Conservation (phyloP, 176 grass and related monocot species). For the Paspalum vaginatum region DNA sequence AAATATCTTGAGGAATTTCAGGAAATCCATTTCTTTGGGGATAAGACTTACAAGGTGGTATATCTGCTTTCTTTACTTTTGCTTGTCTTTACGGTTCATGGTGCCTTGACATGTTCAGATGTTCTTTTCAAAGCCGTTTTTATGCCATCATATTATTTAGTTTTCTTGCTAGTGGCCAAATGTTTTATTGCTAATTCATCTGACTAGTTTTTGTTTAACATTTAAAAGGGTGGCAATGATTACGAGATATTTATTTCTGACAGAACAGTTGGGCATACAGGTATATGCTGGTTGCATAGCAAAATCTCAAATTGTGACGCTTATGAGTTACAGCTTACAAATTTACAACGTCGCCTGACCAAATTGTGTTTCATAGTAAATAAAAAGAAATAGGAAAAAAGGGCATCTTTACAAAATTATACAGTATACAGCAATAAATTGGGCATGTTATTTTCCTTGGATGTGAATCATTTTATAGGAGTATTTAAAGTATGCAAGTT, state of each 20-base stretch:
- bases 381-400: too few relatives aligned
- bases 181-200: neutral
- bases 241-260: slow-evolving; percentile 89
- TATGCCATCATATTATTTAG: neutral
- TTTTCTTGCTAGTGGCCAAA: neutral
- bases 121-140: neutral
- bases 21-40: slow-evolving; percentile 97
- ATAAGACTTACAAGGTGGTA: slow-evolving; percentile 92
- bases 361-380: too few relatives aligned
- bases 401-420: too few relatives aligned
- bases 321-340: neutral
- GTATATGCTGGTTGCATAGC: slow-evolving; percentile 42
- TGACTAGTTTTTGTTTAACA: slow-evolving; percentile 7
- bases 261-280: slow-evolving; percentile 87
- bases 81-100: neutral
- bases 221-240: slow-evolving; percentile 87
- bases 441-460: too few relatives aligned
- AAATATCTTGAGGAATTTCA: slow-evolving; percentile 91
- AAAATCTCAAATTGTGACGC: slow-evolving; percentile 16
- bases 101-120: neutral
- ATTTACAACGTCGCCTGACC: neutral
- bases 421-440: too few relatives aligned
- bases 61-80: neutral
- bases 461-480: too few relatives aligned
- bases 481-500: too few relatives aligned